Conservation (phyloP, 2,329 filamentous ascomycete species). For the Capronia coronata region DNA sequence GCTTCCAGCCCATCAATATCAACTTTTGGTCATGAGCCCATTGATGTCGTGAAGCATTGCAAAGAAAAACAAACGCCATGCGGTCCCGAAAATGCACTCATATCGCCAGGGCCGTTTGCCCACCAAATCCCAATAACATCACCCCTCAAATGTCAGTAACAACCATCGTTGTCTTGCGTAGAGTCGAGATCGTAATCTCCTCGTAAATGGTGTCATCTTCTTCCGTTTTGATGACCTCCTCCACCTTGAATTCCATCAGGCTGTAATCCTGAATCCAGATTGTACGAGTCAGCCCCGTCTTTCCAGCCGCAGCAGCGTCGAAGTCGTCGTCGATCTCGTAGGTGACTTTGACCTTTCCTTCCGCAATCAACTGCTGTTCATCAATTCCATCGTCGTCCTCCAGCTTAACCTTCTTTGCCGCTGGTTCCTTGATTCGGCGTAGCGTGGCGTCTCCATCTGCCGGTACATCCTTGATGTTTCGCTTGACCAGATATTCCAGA, state of each 20-base stretch:
- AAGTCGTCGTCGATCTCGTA: conserved; percentile 23
- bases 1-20: not conserved
- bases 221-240: conserved; percentile 1
- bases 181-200: not conserved
- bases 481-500: conserved; percentile 17
- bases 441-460: not conserved
- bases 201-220: conserved; percentile 2
- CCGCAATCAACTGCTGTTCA: not conserved
- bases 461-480: not conserved
- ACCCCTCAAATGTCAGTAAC: not conserved
- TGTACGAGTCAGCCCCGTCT: not conserved
- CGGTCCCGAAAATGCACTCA: not conserved
- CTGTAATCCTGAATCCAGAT: conserved; percentile 17
- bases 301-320: conserved; percentile 6
- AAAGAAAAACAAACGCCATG: not conserved
- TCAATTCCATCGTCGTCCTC: not conserved
- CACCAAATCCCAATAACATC: not conserved
- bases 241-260: conserved; percentile 5
- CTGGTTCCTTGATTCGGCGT: not conserved
- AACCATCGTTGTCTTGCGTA: not conserved
- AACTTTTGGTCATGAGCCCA: not conserved
- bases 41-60: not conserved
- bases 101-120: not conserved
- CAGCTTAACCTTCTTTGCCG: conserved; percentile 1
- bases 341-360: conserved; percentile 10